These are phyloP conservation scores for Fusarium begoniae DNA, from an alignment of 2,329 filamentous ascomycete species.

Conservation along the genomic window DNA sequence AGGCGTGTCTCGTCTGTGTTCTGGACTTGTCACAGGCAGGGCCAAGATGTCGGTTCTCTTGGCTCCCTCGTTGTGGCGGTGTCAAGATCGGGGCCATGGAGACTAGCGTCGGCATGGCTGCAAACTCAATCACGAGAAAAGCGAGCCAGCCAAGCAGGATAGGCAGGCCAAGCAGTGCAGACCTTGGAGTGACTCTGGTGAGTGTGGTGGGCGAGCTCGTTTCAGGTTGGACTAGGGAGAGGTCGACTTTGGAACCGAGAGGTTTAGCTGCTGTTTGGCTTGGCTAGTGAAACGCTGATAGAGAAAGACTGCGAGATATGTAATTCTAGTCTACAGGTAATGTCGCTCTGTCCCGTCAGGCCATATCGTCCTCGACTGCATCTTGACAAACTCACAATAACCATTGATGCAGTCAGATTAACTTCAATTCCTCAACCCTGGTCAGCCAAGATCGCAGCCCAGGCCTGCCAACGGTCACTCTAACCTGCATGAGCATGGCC, in stretches of 20 bases:
- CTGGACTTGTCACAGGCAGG: conserved; percentile 18
- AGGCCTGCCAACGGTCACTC: conserved; percentile 13
- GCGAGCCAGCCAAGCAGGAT: neutral
- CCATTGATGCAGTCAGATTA: neutral
- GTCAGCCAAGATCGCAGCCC: conserved; percentile 5
- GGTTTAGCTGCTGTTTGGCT: neutral
- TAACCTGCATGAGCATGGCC: conserved; percentile 24
- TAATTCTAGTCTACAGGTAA: neutral
- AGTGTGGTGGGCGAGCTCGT: conserved; percentile 30
- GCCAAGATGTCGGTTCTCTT: conserved; percentile 9
- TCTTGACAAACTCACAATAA: neutral
- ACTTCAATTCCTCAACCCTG: neutral
- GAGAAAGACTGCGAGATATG: neutral
- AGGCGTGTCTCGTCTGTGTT: conserved; percentile 28
- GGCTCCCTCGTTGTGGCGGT: conserved; percentile 21
- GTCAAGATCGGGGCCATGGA: conserved; percentile 37
- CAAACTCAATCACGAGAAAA: neutral
- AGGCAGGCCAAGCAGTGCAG: neutral
- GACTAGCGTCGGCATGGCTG: conserved; percentile 9
- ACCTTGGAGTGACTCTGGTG: conserved; percentile 11
- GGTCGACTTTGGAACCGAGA: neutral
- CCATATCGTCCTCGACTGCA: neutral
- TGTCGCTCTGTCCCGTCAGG: neutral
- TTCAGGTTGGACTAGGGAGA: conserved; percentile 39
- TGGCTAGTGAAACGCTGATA: neutral